Evolutionary conservation across 2,329 filamentous ascomycete genomes (phyloP), one percentile per base, ranked within the genome.

Genomic region (Venturiaceae sp.): DNA sequence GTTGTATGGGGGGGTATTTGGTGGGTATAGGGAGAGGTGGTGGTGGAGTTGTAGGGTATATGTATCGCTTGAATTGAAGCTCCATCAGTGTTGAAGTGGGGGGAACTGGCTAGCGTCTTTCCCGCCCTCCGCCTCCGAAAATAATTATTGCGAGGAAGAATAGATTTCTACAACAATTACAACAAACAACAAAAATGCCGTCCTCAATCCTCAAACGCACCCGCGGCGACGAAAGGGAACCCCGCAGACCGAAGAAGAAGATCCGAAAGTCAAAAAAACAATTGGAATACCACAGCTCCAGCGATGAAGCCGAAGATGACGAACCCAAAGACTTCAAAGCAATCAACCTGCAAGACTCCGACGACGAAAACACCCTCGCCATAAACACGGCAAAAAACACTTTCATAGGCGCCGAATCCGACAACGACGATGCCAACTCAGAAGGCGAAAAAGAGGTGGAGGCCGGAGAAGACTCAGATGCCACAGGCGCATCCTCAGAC

Each of bases 261-360:
- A 34, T 50, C 62, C 82, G 82, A 69, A 83, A 83, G 65, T 77
- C 83, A 68, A 83, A 82, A 70, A 84, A 83, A 69, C 83, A 86
- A 68, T 74, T 73, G 63, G 72, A 77, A 60, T 86, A 87, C 72
- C 80, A 86, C 77, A 85, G 81, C 67, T 85, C 82, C 33, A 81
- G 80, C 60, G 82, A 84, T 47, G 80, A 83, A 58, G 73, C 76
- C 53, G 76, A 77, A 36, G 71, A 72, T 13, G 66, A 69, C 41
- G 63, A 72, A 54, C 67, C 69, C 6, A 65, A 69, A 21, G 68
- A 69, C 13, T 68, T 53, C 64, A 66, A 36, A 62, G 60, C 36
- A 66, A 65, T 54, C 69, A 69, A 19, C 62, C 61, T 41, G 67
- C 68, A 54, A 67, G 74, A 75, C 19, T 75, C 76, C 7, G 66